These are phyloP conservation scores for Orbilia oligospora DNA, from an alignment of 2,329 filamentous ascomycete species.

Conservation along the genomic window DNA sequence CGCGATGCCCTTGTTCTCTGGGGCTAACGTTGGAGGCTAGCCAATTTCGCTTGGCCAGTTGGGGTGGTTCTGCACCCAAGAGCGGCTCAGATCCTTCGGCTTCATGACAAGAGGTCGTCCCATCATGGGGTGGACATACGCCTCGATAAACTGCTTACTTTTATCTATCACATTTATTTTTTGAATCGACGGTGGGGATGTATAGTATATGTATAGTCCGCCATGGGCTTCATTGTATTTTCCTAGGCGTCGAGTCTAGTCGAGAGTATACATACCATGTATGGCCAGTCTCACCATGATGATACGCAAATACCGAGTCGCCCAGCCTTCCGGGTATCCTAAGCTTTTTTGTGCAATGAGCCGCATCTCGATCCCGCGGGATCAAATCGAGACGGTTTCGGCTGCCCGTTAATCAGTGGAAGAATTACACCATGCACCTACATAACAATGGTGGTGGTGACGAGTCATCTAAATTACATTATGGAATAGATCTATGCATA, in stretches of 20 bases:
- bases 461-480: neutral
- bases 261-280: too few relatives aligned
- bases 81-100: constrained; percentile 49
- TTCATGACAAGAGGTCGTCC: constrained; percentile 3
- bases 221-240: neutral
- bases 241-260: too few relatives aligned
- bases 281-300: constrained; percentile 20
- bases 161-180: neutral
- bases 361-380: constrained; percentile 46
- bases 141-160: neutral
- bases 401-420: constrained; percentile 26
- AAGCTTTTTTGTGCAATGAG: constrained; percentile 41
- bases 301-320: neutral
- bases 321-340: constrained; percentile 10
- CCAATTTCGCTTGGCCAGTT: constrained; percentile 45
- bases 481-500: too few relatives aligned
- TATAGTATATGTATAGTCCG: neutral
- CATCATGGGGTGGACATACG: constrained; percentile 12
- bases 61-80: constrained; percentile 24
- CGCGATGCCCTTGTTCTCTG: constrained; percentile 24
- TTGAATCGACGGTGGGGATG: neutral
- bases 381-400: constrained; percentile 33
- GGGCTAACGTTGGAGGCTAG: constrained; percentile 49
- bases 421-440: neutral
- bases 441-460: neutral